Conservation (phyloP, 305 asterid species). For the Solanum hybrid region DNA sequence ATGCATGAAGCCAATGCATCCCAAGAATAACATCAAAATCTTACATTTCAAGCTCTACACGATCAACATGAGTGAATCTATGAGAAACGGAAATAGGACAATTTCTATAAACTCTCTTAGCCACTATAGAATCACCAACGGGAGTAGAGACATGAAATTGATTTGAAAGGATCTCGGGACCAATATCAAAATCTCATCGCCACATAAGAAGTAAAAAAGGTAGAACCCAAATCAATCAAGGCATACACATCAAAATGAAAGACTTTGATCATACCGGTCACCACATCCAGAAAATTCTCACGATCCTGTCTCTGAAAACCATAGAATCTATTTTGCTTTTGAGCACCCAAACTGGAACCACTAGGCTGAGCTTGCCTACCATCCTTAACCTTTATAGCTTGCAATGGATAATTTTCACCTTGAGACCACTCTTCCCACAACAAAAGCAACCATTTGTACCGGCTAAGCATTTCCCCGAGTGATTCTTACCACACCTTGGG, state of each 20-base stretch:
- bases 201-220: background rate
- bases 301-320: too few species aligned
- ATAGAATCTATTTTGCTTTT: background rate
- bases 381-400: background rate
- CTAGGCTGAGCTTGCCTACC: background rate
- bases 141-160: background rate
- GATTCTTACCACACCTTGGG: background rate
- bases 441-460: background rate
- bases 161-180: background rate
- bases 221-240: background rate
- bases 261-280: background rate
- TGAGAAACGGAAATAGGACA: background rate
- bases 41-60: background rate
- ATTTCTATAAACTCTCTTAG: background rate
- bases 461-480: background rate
- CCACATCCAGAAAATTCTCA: background rate
- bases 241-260: background rate
- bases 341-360: background rate
- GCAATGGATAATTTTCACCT: background rate
- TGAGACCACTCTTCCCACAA: background rate
- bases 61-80: background rate
- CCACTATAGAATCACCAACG: background rate
- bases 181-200: background rate
- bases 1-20: background rate
- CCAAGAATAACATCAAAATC: background rate